Percentiles rank a stretch among this genome's conserved stretches.
Evolutionary conservation across 2,329 filamentous ascomycete species (phyloP).

Genomic region (Aspergillus sergii): DNA sequence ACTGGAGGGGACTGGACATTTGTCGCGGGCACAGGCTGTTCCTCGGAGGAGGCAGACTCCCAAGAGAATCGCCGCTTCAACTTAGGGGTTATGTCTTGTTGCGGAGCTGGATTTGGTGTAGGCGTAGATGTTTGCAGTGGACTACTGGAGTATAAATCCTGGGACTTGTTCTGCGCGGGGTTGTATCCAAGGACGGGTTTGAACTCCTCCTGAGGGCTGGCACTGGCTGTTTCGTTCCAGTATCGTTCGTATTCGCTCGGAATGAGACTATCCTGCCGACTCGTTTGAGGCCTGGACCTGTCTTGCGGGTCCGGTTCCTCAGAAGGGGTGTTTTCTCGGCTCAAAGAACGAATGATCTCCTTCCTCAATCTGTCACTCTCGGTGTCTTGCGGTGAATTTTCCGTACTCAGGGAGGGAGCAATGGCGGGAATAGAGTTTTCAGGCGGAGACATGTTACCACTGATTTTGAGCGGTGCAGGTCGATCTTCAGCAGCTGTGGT

Average conservation of each 20-base stretch:
- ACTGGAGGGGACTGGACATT: slow-evolving; percentile 4
- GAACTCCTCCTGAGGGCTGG: slow-evolving; percentile 21
- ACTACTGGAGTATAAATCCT: slow-evolving; percentile 19
- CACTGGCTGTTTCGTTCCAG: slow-evolving; percentile 32
- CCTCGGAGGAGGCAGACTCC: slow-evolving; percentile 37
- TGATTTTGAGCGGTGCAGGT: slow-evolving; percentile 39
- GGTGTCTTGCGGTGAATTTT: slow-evolving; percentile 40
- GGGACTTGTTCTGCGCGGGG: slow-evolving; percentile 12
- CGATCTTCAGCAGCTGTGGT: slow-evolving; percentile 20
- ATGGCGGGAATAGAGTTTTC: slow-evolving; percentile 34
- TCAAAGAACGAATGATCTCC: slow-evolving; percentile 53
- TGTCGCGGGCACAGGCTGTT: slow-evolving; percentile 19
- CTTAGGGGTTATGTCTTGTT: slow-evolving; percentile 25
- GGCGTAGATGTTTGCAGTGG: slow-evolving; percentile 9
- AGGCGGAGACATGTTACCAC: slow-evolving; percentile 22
- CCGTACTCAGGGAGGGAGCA: slow-evolving; percentile 35
- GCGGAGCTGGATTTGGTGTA: slow-evolving; percentile 9
- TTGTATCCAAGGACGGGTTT: slow-evolving; percentile 16
- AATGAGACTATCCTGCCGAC: slow-evolving; percentile 33
- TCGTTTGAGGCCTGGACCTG: slow-evolving; percentile 20
- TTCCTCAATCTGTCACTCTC: slow-evolving; percentile 49
- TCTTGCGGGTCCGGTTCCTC: slow-evolving; percentile 28
- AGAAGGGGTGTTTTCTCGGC: slow-evolving; percentile 38
- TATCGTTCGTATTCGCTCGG: slow-evolving; percentile 43
- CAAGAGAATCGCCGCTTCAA: slow-evolving; percentile 48